These are phyloP conservation scores for Larix kaempferi DNA, from an alignment of 75 land plant genomes.

Conservation along the genomic window DNA sequence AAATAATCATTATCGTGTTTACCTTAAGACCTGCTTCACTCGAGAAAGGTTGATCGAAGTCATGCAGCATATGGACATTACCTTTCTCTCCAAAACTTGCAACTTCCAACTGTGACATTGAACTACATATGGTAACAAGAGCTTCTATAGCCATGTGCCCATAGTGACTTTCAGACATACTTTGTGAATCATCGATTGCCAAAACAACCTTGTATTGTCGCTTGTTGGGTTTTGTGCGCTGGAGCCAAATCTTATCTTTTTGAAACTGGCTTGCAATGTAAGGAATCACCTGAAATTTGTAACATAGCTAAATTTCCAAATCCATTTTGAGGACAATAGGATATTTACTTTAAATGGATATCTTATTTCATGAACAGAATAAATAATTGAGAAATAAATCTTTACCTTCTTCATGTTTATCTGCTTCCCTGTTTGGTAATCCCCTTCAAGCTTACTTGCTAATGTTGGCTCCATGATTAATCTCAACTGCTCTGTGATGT, in stretches of 20 bases:
- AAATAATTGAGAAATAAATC: neutral
- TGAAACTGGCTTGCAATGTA: slow-evolving; percentile 95
- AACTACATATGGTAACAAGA: slow-evolving; percentile 87
- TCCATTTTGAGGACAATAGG: neutral
- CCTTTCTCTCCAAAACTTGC: slow-evolving; percentile 96
- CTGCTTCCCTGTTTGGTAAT: slow-evolving; percentile 93
- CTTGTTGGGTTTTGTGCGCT: slow-evolving; percentile 88
- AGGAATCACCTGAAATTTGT: slow-evolving; percentile 73
- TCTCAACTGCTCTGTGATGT: slow-evolving; percentile 62
- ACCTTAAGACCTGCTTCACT: neutral
- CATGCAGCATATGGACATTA: slow-evolving; percentile 85
- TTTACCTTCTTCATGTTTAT: slow-evolving; percentile 96
- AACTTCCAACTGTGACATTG: slow-evolving; percentile 96
- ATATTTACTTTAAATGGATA: neutral
- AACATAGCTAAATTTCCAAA: neutral
- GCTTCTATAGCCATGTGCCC: slow-evolving; percentile 94
- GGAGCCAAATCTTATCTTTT: slow-evolving; percentile 95
- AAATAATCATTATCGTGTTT: too few relatives aligned
- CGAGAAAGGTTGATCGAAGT: slow-evolving; percentile 83
- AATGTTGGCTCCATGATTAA: slow-evolving; percentile 94
- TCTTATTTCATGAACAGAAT: neutral
- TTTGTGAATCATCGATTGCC: slow-evolving; percentile 97
- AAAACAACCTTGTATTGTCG: slow-evolving; percentile 95
- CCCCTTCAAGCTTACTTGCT: slow-evolving; percentile 96
- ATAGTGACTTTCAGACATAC: slow-evolving; percentile 93